Evolutionary conservation across 768 basidiomycete species (phyloP).

Genomic region (Mycena rosella): DNA sequence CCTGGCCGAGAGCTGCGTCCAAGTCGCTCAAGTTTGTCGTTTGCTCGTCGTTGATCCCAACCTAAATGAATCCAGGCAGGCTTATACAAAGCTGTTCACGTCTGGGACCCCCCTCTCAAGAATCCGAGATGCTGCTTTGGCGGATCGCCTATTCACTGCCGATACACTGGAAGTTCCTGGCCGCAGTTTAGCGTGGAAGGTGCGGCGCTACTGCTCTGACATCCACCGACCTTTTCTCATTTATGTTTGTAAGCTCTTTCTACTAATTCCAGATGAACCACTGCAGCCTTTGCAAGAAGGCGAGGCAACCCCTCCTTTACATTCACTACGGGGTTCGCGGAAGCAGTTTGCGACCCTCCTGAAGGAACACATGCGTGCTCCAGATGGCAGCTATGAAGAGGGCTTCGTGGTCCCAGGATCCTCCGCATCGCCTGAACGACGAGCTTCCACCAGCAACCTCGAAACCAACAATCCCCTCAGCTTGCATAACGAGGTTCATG

Average conservation of each 20-base stretch:
- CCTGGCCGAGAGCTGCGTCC: slow-evolving; percentile 23
- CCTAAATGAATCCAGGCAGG: slow-evolving; percentile 48
- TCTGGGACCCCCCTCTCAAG: slow-evolving; percentile 69
- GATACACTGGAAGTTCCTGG: slow-evolving; percentile 68
- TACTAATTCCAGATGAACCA: slow-evolving; percentile 74
- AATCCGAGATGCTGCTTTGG: slow-evolving; percentile 74
- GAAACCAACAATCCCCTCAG: slow-evolving; percentile 87
- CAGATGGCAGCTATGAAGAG: slow-evolving; percentile 87
- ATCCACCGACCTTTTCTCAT: slow-evolving; percentile 21
- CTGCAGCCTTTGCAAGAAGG: slow-evolving; percentile 60
- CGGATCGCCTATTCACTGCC: slow-evolving; percentile 67
- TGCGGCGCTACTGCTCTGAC: slow-evolving; percentile 57
- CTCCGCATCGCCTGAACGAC: slow-evolving; percentile 48
- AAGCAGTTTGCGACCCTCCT: slow-evolving; percentile 69
- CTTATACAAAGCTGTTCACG: slow-evolving; percentile 62
- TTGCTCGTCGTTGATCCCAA: background rate
- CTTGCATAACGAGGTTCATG: slow-evolving; percentile 76
- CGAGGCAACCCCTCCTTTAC: slow-evolving; percentile 49
- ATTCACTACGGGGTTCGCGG: slow-evolving; percentile 63
- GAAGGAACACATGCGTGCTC: slow-evolving; percentile 81
- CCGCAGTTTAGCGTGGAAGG: slow-evolving; percentile 92
- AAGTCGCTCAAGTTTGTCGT: slow-evolving; percentile 34
- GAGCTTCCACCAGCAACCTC: slow-evolving; percentile 57
- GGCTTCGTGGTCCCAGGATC: slow-evolving; percentile 71
- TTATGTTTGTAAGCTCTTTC: slow-evolving; percentile 67